These are phyloP conservation scores for Tetracladium maxilliforme DNA, from an alignment of 2,329 filamentous ascomycete species.

Conservation along the genomic window DNA sequence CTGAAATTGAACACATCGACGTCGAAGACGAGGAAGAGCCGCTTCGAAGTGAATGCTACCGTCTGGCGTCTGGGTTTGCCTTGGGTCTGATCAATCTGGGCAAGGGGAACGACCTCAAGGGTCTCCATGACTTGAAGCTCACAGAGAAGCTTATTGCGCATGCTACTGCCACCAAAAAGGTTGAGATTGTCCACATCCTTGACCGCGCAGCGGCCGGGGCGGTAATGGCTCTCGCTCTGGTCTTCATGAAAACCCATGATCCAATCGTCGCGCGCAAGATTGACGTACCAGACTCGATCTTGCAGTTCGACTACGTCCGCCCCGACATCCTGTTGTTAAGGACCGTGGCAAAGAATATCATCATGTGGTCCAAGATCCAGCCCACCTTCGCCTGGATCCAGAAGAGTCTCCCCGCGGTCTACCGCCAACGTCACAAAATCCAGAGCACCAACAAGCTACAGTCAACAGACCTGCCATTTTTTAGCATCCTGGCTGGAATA, in stretches of 20 bases:
- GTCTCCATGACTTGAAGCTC: conserved; percentile 84
- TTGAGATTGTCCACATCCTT: conserved; percentile 81
- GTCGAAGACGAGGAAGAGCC: conserved; percentile 69
- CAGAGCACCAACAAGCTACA: conserved; percentile 44
- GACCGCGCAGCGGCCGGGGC: conserved; percentile 91
- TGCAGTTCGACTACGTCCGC: conserved; percentile 91
- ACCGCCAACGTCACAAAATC: conserved; percentile 47
- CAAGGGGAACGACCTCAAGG: conserved; percentile 75
- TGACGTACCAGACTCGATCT: conserved; percentile 75
- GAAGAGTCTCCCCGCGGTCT: conserved; percentile 55
- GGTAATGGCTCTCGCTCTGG: conserved; percentile 75
- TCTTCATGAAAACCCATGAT: conserved; percentile 96
- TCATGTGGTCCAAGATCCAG: conserved; percentile 79
- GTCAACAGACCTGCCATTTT: conserved; percentile 80
- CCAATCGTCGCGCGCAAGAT: conserved; percentile 77
- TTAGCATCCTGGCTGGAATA: conserved; percentile 79
- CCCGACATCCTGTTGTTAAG: conserved; percentile 85
- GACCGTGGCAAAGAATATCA: conserved; percentile 78
- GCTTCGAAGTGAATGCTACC: conserved; percentile 87
- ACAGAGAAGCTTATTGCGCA: conserved; percentile 77
- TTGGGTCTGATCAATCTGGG: conserved; percentile 90
- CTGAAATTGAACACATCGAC: conserved; percentile 83
- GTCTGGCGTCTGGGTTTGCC: conserved; percentile 84
- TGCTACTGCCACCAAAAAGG: conserved; percentile 78
- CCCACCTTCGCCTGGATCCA: conserved; percentile 63